Evolutionary conservation across 2,329 filamentous ascomycete genomes (phyloP), one percentile per base, ranked within the genome.

Genomic region (Zymoseptoria pseudotritici): DNA sequence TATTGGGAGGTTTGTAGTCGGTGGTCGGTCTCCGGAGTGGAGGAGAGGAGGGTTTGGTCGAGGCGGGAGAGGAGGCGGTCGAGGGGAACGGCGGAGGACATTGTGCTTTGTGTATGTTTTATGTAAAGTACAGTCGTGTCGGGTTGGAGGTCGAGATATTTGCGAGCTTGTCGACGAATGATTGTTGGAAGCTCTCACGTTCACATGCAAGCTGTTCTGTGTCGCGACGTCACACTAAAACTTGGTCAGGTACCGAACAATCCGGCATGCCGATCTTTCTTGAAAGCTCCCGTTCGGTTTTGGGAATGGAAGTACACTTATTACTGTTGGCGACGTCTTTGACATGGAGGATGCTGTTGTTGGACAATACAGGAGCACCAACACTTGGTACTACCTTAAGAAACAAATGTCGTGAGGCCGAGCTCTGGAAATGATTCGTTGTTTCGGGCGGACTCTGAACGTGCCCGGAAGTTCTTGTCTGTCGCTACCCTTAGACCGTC

Each of bases 61-160:
- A 91, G 77, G 31, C 88, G 84, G 55, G 77, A 75, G 5, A 92
- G 81, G 55, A 91, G 78, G 46, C 86, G 82, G 50, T 79, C 82
- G 19, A 92, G 80, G 68, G 64, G 58, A 19, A 66, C 52, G 11
- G 63, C 59, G n/a, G 65, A 63, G 17, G 61, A 54, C 61, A 63
- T 63, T 42, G n/a, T 31, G 29, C 3, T 22, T 6, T 24, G 19
- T 50, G 46, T 31, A 54, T 13, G 10, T 7, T 4, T 10, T 54
- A 13, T 50, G 19, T 5, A 24, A 1, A 17, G 13, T 42, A 5
- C 11, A 42, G 11, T 17, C 8, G 26, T 9, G 26, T 9, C 8
- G 26, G 26, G 26, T 7, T 9, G 26, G 4, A 29, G 26, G 26
- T 29, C 26, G 26, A 29, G 36, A 42, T 11, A 13, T 42, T 42